Evolutionary conservation across 148 eudicot genomes (phyloP), one percentile per base, ranked within the genome.

Genomic region (Beta vulgaris): DNA sequence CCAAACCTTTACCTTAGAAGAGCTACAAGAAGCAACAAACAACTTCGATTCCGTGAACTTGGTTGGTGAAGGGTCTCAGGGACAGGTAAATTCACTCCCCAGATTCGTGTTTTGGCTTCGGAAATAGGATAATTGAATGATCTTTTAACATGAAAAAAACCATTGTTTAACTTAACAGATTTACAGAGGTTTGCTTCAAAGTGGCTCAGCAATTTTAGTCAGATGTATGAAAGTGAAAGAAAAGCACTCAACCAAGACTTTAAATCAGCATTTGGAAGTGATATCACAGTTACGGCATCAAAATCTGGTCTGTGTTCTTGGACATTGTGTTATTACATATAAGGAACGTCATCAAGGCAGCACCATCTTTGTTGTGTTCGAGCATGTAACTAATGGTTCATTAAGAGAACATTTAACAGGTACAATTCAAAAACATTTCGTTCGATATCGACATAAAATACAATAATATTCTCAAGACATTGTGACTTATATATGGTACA

Each of bases 1-100:
- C 70, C 87, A 74, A 42, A 85, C 84, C 67, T 95, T 84, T 78
- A 85, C 96, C 68, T 53, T 90, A 58, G 91, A 89, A 63, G 98
- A 95, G 46, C 82, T 95, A 69, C 92, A 95, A 85, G 97, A 90
- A 37, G 98, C 96, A 18, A 92, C 96, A 16, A 86, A 95, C 77
- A 88, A 88, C 68, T 95, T 95, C 31, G 92, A 91, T 51, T 73
- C 78, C n/a, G 65, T 85, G 71, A 89, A 89, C 81, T 76, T 92
- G 77, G 83, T 90, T 39, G 80, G 80, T 36, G 96, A 87, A 82
- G 90, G 81, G 28, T 85, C 92, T 75, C 89, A 86, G 48, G 93
- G 86, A 75, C 91, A 90, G 90, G 97, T 95, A 80, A 58, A 28
- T 25, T 25, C n/a, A 39, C 12, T 49, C 25, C 55, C 19, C 19